These are phyloP conservation scores for Solanum ossicruentum DNA, from an alignment of 257 asterid species.

Conservation along the genomic window DNA sequence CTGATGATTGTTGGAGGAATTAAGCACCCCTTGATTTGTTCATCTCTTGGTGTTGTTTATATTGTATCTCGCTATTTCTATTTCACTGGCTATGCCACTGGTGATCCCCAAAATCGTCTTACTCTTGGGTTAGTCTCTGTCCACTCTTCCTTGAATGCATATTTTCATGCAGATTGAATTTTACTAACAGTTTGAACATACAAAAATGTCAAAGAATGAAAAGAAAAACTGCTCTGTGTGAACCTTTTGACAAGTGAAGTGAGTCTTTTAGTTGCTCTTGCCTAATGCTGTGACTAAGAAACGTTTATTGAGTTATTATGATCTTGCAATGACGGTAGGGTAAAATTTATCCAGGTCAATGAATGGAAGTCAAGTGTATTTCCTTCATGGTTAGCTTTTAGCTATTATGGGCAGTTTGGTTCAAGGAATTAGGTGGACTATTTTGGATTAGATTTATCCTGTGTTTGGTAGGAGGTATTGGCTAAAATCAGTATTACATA, in stretches of 20 bases:
- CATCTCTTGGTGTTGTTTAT: constrained; percentile 46
- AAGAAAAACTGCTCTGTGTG: neutral
- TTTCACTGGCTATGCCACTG: constrained; percentile 77
- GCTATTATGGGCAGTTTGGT: neutral
- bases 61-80: constrained; percentile 48
- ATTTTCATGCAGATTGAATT: neutral
- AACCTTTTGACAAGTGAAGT: neutral
- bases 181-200: neutral
- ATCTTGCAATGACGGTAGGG: neutral
- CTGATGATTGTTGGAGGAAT: constrained; percentile 67
- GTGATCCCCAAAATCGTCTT: constrained; percentile 55
- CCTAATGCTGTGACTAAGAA: neutral
- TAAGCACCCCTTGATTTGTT: constrained; percentile 49
- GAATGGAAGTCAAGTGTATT: neutral
- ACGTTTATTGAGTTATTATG: neutral
- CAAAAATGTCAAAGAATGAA: neutral
- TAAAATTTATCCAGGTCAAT: neutral
- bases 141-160: neutral
- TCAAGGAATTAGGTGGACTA: neutral
- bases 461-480: neutral
- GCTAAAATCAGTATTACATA: too few relatives aligned
- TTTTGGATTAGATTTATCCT: neutral
- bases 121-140: constrained; percentile 42
- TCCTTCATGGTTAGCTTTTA: neutral
- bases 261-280: neutral